Evolutionary conservation across 208 protist genomes (phyloP).

Genomic region (Crithidia brevicula): DNA sequence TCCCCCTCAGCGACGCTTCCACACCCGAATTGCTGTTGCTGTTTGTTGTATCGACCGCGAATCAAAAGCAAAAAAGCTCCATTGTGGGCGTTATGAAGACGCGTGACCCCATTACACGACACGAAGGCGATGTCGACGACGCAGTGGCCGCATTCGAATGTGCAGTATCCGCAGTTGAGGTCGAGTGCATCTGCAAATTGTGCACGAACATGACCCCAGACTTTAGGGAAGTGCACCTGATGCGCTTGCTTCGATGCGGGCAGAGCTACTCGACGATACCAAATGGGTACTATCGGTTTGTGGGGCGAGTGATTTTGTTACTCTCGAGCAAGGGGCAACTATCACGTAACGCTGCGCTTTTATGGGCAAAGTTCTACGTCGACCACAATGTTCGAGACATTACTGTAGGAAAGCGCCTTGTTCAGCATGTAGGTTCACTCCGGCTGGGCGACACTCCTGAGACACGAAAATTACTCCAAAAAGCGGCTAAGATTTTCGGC

Average conservation of each 20-base stretch:
- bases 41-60: constrained; percentile 5
- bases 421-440: not conserved
- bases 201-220: constrained; percentile 29
- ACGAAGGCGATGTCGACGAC: constrained; percentile 46
- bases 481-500: constrained; percentile 32
- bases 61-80: not conserved
- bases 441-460: not conserved
- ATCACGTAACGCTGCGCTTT: constrained; percentile 48
- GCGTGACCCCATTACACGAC: constrained; percentile 10
- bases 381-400: constrained; percentile 62
- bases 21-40: constrained; percentile 20
- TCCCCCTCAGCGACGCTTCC: not conserved
- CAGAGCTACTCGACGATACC: constrained; percentile 34
- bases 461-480: constrained; percentile 14
- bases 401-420: constrained; percentile 62
- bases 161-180: constrained; percentile 19
- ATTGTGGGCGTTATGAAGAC: constrained; percentile 2
- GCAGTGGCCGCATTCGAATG: constrained; percentile 55
- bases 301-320: constrained; percentile 51
- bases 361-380: constrained; percentile 75
- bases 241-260: constrained; percentile 56
- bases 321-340: constrained; percentile 31
- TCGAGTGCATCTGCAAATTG: constrained; percentile 49
- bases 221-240: constrained; percentile 56
- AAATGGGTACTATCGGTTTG: constrained; percentile 61